Percentiles rank a stretch among this genome's conserved stretches.
Conservation (phyloP, 2,329 filamentous ascomycete species). For the Neonectria magnoliae region DNA sequence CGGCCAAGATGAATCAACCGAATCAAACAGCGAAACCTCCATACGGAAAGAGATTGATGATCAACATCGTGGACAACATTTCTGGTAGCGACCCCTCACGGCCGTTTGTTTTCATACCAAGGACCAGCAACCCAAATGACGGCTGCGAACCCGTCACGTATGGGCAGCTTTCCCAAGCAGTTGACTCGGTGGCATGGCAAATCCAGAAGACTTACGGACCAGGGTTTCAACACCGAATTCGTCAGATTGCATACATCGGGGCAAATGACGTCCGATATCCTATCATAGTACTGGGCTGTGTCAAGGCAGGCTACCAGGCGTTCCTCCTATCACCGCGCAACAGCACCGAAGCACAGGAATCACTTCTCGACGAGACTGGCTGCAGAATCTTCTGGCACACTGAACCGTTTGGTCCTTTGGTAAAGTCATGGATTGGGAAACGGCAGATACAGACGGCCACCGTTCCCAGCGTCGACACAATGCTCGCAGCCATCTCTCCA, state of each 20-base stretch:
- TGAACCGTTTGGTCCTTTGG: not conserved
- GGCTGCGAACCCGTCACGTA: not conserved
- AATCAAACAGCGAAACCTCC: not conserved
- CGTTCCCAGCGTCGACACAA: slow-evolving; percentile 19
- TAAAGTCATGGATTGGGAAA: not conserved
- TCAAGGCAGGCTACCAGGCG: slow-evolving; percentile 55
- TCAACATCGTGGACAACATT: not conserved
- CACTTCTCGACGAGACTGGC: slow-evolving; percentile 38
- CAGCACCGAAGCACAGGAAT: slow-evolving; percentile 41
- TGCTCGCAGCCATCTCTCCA: slow-evolving; percentile 8
- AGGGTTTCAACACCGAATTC: not conserved
- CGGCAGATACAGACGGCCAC: slow-evolving; percentile 30
- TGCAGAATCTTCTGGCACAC: slow-evolving; percentile 30
- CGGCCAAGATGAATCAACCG: not conserved
- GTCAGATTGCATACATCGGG: slow-evolving; percentile 46
- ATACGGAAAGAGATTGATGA: not conserved
- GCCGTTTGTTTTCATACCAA: not conserved
- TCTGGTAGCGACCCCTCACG: not conserved
- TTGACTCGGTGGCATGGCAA: not conserved
- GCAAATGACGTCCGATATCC: slow-evolving; percentile 49
- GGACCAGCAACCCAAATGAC: not conserved
- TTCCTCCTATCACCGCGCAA: slow-evolving; percentile 46
- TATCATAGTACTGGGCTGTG: slow-evolving; percentile 50
- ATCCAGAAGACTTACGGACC: not conserved
- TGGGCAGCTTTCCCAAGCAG: not conserved